Evolutionary conservation across 805 yeast genomes (phyloP), one percentile per base, ranked within the genome.

Genomic region (Ogataea dorogensis): DNA sequence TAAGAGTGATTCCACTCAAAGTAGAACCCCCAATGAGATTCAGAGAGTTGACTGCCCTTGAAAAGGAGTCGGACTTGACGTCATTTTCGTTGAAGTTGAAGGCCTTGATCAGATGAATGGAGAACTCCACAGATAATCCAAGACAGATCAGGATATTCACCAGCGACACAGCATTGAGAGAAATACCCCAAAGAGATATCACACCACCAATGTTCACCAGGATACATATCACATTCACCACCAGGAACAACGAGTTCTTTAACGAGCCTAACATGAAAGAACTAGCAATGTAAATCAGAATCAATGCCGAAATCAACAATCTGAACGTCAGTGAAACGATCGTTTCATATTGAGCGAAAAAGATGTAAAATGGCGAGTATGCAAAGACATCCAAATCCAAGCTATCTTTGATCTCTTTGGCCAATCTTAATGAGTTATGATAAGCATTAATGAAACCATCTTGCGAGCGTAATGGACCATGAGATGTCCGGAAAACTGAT

Each of bases 41-140:
- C 44, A 93, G 68, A 0, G 96, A 81, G 42, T 76, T 71, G 47
- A 65, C 70, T 0, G 81, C 70, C 33, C 71, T 56, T 18, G 53
- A 44, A 10, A 47, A 46, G 26, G 49, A 33, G 27, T 49, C 51
- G 5, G 42, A 38, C 31, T 35, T 31, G 9, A 32, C 40, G 11
- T 34, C 42, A 24, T 35, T 41, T 15, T 45, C 48, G 18, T 22
- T 49, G 29, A 45, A 58, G 17, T 83, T 73, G 58, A 79, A 91
- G 2, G 93, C 87, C 39, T 93, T 68, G 1, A 87, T 83, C 36
- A 93, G 72, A 59, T 91, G 98, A 21, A 84, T 75, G 41, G 96
- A 87, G 56, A 91, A 93, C 60, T 93, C 98, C 22, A 93, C 96
- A 2, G 93, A 89, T 23, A 91, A 65, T 0, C 98, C 98, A 3